Evolutionary conservation across 1,284 basidiomycete species (phyloP).

Genomic region (Tetrapyrgos nigripes): DNA sequence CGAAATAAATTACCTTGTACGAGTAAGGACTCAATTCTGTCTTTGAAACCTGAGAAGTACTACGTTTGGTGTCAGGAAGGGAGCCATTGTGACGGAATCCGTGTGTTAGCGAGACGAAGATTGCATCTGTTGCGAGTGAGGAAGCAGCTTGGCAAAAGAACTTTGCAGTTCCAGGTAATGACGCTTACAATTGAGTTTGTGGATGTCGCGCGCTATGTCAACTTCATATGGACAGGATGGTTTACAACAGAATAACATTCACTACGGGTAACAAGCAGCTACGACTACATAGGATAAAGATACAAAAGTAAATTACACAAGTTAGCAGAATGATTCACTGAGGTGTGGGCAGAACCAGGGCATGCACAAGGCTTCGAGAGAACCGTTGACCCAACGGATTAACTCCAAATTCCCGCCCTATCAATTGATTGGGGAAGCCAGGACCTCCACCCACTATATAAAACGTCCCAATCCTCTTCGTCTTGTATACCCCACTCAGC

Average conservation of each 20-base stretch:
- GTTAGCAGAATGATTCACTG: not conserved
- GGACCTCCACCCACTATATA: not conserved
- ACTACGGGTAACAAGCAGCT: too few relatives aligned
- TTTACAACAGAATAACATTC: too few relatives aligned
- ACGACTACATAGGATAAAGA: too few relatives aligned
- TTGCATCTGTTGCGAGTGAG: not conserved
- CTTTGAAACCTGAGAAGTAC: conserved; percentile 53
- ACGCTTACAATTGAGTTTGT: too few relatives aligned
- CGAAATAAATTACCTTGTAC: conserved; percentile 29
- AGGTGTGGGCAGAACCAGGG: not conserved
- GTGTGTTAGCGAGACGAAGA: not conserved
- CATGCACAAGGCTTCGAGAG: not conserved
- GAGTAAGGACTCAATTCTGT: conserved; percentile 51
- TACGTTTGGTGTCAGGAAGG: conserved; percentile 46
- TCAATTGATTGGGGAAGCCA: not conserved
- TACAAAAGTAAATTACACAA: not conserved
- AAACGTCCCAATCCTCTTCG: conserved; percentile 16
- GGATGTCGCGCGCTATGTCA: too few relatives aligned
- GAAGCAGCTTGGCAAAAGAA: too few relatives aligned
- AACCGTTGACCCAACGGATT: not conserved
- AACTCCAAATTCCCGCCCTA: not conserved
- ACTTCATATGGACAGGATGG: too few relatives aligned
- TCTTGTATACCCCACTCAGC: conserved; percentile 18
- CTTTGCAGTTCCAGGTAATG: too few relatives aligned
- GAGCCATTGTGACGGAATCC: conserved; percentile 41